Conservation (phyloP, 495 filamentous ascomycete genomes). For the Penicillium roqueforti region DNA sequence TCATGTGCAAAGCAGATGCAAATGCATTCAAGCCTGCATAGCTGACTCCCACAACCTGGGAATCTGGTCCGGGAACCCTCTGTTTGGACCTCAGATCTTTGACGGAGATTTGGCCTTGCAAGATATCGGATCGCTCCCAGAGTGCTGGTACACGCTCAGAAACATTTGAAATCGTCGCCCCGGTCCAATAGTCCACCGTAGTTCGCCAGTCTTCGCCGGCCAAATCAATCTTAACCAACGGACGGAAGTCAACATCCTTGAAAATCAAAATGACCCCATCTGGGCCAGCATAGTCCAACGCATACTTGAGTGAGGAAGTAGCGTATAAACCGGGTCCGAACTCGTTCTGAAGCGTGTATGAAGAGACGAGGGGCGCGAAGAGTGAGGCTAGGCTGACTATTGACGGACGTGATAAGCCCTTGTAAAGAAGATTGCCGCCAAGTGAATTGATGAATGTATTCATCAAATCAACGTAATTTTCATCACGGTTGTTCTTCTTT, state of each 20-base stretch:
- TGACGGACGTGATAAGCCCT: neutral
- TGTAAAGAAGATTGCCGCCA: neutral
- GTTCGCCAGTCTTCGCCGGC: neutral
- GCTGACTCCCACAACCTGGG: slow-evolving; percentile 1
- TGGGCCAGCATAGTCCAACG: neutral
- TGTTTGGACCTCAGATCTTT: neutral
- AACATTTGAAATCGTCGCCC: neutral
- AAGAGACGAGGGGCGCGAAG: neutral
- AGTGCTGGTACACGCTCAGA: neutral
- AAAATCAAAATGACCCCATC: neutral
- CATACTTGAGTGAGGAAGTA: neutral
- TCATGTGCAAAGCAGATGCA: slow-evolving; percentile 3
- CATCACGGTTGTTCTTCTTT: neutral
- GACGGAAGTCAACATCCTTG: neutral
- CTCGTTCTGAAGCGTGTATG: neutral
- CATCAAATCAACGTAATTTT: neutral
- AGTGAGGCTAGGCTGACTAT: neutral
- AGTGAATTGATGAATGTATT: neutral
- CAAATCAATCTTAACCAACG: neutral
- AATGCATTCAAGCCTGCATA: neutral
- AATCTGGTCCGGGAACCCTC: neutral
- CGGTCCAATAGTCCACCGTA: neutral
- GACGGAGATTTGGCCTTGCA: slow-evolving; percentile 1
- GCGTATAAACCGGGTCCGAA: slow-evolving; percentile 3
- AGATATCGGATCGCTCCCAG: neutral